Evolutionary conservation across 202 grass and related monocot genomes (phyloP), one percentile per base, ranked within the genome.

Genomic region (Setaria viridis): DNA sequence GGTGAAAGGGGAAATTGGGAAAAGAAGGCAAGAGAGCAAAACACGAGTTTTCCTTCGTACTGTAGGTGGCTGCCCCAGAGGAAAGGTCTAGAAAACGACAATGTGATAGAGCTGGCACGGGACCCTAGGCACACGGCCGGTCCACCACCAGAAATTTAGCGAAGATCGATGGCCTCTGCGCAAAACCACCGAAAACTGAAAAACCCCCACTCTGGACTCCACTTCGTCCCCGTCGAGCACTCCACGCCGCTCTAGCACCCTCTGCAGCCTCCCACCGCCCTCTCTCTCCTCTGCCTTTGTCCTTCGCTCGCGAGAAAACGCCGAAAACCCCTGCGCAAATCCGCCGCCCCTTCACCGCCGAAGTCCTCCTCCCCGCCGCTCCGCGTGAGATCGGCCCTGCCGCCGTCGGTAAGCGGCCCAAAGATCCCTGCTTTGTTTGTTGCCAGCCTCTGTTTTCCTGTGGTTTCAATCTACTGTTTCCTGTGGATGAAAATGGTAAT

Each of bases 21-120:
- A 25, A 25, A 25, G 25, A 25, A 25, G 25, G 25, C 25, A 25
- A 25, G 39, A 41, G 5, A 41, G 39, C 39, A 41, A 41, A 41
- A 41, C 39, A 41, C 39, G 3, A 41, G 39, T 41, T 41, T 41
- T 25, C 25, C 25, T 25, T 25, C 25, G 25, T 25, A 25, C 25
- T 25, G 25, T 25, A 25, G 25, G 25, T 25, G 34, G 34, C 34
- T 35, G 34, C 3, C 42, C 42, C 42, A 43, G 19, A 46, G 4
- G 41, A 7, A 70, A 25, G 11, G 20, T 13, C 5, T 1, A 70
- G 10, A 39, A 80, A 19, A 66, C 60, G 57, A 86, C 84, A 80
- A 17, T 9, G 58, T 2, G 67, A 65, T 80, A 86, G 68, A 66
- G 68, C 20, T 80, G 77, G 77, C 77, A 81, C 69, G 77, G 63